phyloP scores from a whole-genome alignment of 371 early-diverging fungal genomes.

The Nematocida parisii region DNA sequence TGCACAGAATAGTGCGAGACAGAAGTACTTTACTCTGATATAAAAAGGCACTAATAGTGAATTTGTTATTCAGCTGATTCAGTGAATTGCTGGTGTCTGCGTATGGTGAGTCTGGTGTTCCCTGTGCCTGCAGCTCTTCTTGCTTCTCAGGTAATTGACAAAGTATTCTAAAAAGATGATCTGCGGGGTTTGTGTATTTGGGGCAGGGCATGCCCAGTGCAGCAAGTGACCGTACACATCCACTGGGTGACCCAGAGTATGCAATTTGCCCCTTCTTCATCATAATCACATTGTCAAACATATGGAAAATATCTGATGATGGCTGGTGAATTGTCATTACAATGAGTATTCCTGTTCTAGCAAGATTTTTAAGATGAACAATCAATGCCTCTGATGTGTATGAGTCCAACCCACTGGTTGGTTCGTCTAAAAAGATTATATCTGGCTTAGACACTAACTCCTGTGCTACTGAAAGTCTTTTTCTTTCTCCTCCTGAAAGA shows the following conservation, averaged over 20 bases:
- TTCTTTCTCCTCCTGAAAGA: slow-evolving; percentile 78
- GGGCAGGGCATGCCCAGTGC: slow-evolving; percentile 78
- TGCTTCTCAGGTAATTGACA: slow-evolving; percentile 18
- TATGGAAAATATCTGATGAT: slow-evolving; percentile 59
- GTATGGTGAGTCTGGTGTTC: background rate
- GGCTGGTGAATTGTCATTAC: slow-evolving; percentile 64
- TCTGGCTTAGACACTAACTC: slow-evolving; percentile 81
- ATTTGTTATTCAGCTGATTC: background rate
- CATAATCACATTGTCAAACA: slow-evolving; percentile 63
- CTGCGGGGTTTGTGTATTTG: slow-evolving; percentile 83
- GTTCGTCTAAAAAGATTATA: slow-evolving; percentile 82
- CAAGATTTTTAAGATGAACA: slow-evolving; percentile 75
- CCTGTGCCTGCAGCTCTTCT: background rate
- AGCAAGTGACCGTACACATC: slow-evolving; percentile 72
- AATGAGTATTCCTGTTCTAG: slow-evolving; percentile 73
- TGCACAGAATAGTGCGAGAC: slow-evolving; percentile 40
- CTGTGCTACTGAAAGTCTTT: slow-evolving; percentile 79
- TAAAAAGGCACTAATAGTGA: background rate
- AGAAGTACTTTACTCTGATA: slow-evolving; percentile 32
- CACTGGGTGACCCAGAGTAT: slow-evolving; percentile 71
- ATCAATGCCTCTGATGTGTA: slow-evolving; percentile 85
- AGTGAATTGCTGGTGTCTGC: background rate
- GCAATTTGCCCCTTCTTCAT: slow-evolving; percentile 47
- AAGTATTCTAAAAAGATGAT: slow-evolving; percentile 68
- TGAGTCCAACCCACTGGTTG: slow-evolving; percentile 81